Evolutionary conservation across 2,329 filamentous ascomycete genomes (phyloP), one percentile per base, ranked within the genome.

Genomic region (Zymoseptoria pseudotritici): DNA sequence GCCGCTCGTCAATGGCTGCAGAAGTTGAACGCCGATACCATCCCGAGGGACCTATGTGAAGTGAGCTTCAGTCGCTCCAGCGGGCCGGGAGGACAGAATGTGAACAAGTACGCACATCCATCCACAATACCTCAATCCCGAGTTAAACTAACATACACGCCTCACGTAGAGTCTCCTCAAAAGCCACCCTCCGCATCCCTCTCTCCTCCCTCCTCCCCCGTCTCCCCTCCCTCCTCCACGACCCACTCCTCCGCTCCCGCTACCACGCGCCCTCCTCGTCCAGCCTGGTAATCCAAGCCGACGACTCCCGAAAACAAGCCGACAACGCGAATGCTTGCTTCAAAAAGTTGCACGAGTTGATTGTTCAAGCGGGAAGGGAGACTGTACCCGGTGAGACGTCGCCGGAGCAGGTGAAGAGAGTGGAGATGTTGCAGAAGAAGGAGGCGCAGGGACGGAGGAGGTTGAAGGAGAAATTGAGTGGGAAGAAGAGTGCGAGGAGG

Each of bases 1-100:
- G 67, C 75, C 46, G 83, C 83, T 13, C 78, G 84, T 58, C 72
- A 76, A 67, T 87, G 84, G 84, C 79, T 86, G 54, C 74, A 76
- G 51, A 73, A 74, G 52, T 78, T 86, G 64, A 75, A 80, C 70
- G 71, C 78, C 58, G 77, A 81, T 13, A 79, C 80, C 13, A 81
- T 86, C 58, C 82, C 84, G 24, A 78, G 77, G 58, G 76, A 76
- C 63, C 77, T 86, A 59, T 80, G 82, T 67, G 79, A 85, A 62
- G 70, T 87, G 64, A 83, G 79, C 54, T 87, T 85, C 71, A 86
- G 83, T 69, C 78, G 84, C 60, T 86, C 84, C 2, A 85, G 83
- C 56, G 85, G 85, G 3, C 85, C 85, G 19, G 85, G 85, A 55
- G 85, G 85, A 10, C 85, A 87, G 71, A 87, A 87, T 75, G 85